phyloP scores from a whole-genome alignment of 2,329 filamentous ascomycete species.

The Fusarium staphyleae region DNA sequence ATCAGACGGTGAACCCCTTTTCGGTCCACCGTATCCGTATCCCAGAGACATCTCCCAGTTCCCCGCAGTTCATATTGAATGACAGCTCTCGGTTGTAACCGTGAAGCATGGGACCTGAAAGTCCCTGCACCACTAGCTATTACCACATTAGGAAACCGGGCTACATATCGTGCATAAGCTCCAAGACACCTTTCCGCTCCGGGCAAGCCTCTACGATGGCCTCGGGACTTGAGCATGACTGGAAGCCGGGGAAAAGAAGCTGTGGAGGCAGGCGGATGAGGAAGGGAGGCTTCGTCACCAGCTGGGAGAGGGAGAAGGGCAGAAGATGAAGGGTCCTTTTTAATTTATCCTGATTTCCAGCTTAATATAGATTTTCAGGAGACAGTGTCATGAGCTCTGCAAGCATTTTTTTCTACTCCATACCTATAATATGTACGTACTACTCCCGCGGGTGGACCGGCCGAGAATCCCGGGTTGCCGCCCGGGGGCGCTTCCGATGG shows the following conservation, averaged over 20 bases:
- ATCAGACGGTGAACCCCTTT: slow-evolving; percentile 5
- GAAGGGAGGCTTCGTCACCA: background rate
- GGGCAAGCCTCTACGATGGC: slow-evolving; percentile 22
- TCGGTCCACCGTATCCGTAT: slow-evolving; percentile 22
- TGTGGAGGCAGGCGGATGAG: slow-evolving; percentile 5
- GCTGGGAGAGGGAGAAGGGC: no score
- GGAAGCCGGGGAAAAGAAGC: background rate
- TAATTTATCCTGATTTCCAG: background rate
- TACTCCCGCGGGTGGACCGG: slow-evolving; percentile 17
- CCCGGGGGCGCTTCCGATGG: slow-evolving; percentile 26
- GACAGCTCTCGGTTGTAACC: slow-evolving; percentile 26
- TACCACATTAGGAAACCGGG: slow-evolving; percentile 20
- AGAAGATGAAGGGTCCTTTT: background rate
- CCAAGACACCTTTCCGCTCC: slow-evolving; percentile 17
- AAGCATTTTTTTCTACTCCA: slow-evolving; percentile 15
- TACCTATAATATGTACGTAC: no score
- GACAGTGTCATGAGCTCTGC: slow-evolving; percentile 25
- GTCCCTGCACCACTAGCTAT: slow-evolving; percentile 30
- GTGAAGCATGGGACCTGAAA: slow-evolving; percentile 22
- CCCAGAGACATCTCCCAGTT: slow-evolving; percentile 1
- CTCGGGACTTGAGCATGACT: background rate
- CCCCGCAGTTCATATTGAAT: slow-evolving; percentile 24
- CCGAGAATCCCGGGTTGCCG: slow-evolving; percentile 20
- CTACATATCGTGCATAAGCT: slow-evolving; percentile 30
- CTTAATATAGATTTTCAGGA: no score